These are phyloP conservation scores for Fomes fomentarius DNA, from an alignment of 1,284 basidiomycete genomes.

Conservation along the genomic window DNA sequence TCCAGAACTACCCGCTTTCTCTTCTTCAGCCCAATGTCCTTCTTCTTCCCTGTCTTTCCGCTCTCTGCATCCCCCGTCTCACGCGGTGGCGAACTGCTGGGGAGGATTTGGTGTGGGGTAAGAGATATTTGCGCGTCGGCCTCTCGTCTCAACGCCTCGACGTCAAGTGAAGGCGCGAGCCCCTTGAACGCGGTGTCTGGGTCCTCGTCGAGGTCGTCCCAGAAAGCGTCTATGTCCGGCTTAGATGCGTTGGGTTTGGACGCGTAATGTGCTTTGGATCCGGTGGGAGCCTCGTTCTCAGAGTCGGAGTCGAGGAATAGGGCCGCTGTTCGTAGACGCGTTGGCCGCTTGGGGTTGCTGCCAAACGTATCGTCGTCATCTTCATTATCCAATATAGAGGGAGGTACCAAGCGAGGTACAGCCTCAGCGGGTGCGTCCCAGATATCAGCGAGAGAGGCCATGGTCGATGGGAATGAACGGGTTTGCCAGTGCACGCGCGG, in stretches of 20 bases:
- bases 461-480: slow-evolving; percentile 33
- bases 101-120: slow-evolving; percentile 47
- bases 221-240: slow-evolving; percentile 63
- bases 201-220: slow-evolving; percentile 56
- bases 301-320: slow-evolving; percentile 57
- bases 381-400: not conserved
- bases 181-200: slow-evolving; percentile 40
- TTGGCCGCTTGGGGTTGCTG: slow-evolving; percentile 32
- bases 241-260: slow-evolving; percentile 24
- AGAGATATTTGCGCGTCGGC: slow-evolving; percentile 46
- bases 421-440: slow-evolving; percentile 47
- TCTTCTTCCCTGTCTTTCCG: slow-evolving; percentile 30
- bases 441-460: slow-evolving; percentile 41
- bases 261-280: slow-evolving; percentile 21
- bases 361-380: slow-evolving; percentile 15
- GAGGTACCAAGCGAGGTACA: slow-evolving; percentile 18
- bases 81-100: slow-evolving; percentile 52
- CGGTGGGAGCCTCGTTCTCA: slow-evolving; percentile 41
- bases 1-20: slow-evolving; percentile 67
- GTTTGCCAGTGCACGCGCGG: slow-evolving; percentile 1
- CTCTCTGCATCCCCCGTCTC: slow-evolving; percentile 20
- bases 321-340: slow-evolving; percentile 33
- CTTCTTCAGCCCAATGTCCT: slow-evolving; percentile 44
- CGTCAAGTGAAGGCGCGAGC: slow-evolving; percentile 50
- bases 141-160: slow-evolving; percentile 53